A percentile compares a stretch with the other conserved stretches of the same genome.
Conservation (phyloP, 164 flowering plant genomes). For the Stephania japonica region DNA sequence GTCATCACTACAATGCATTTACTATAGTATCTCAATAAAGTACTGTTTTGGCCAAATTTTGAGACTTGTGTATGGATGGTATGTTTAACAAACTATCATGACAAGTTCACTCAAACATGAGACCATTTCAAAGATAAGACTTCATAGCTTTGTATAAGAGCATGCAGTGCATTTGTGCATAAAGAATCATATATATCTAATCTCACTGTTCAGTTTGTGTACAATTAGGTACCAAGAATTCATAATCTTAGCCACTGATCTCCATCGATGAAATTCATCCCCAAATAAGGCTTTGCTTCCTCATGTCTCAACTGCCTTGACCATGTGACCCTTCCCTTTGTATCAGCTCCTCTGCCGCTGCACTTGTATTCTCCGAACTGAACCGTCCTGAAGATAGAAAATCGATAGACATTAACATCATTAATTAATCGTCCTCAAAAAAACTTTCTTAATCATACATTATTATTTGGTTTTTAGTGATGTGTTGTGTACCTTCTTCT, state of each 20-base stretch:
- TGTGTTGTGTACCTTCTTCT: constrained; percentile 32
- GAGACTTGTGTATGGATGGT: not conserved
- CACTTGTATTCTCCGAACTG: constrained; percentile 63
- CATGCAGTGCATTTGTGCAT: not conserved
- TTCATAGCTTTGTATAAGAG: not conserved
- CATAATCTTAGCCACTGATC: constrained; percentile 68
- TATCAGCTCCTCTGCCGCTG: constrained; percentile 67
- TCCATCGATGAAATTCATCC: constrained; percentile 48
- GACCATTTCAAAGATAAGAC: not conserved
- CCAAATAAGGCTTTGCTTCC: constrained; percentile 50
- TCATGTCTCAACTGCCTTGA: constrained; percentile 39
- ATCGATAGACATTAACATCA: not conserved
- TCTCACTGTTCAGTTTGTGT: not conserved
- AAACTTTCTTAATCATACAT: not conserved
- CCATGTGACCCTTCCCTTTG: constrained; percentile 52
- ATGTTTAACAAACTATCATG: constrained; percentile 15
- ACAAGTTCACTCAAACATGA: not conserved
- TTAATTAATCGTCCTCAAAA: not conserved
- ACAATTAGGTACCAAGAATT: not conserved
- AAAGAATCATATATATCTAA: not conserved
- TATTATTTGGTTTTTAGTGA: not conserved
- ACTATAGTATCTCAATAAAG: not conserved
- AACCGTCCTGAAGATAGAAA: constrained; percentile 45
- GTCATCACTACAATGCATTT: constrained; percentile 9
- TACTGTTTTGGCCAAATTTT: not conserved